Evolutionary conservation across 208 protist genomes (phyloP), one percentile per base, ranked within the genome.

Genomic region (Sergeia podlipaevii): DNA sequence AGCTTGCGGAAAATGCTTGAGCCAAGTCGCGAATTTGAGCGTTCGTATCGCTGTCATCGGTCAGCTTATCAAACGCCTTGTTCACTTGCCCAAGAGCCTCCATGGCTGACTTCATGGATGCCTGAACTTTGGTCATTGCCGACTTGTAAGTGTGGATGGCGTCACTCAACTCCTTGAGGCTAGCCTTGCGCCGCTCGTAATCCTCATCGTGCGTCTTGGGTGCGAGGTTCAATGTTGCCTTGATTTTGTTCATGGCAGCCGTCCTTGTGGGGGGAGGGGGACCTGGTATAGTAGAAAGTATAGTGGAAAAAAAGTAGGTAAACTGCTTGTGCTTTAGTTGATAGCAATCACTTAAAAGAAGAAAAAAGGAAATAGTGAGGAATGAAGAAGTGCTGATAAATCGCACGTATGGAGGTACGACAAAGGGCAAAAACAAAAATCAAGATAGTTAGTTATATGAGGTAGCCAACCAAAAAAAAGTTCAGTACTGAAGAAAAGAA

Each of bases 121-220:
- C 27, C 46, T 74, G 71, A 2, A 43, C 56, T 26, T 79, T 86
- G 21, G 66, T 60, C 55, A 76, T 81, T 11, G 74, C 49, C 5
- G 29, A 53, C 27, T 67, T 76, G 64, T 86, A 86, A n/a, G 30
- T 13, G 43, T 34, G 43, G 2, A 80, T 29, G n/a, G 70, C 70
- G 10, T 34, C 23, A 38, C 53, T 30, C 4, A 82, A 38, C 0
- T 51, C 50, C 37, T 79, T 86, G 43, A 79, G 51, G 10, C 52
- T 47, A 7, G 34, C 50, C 41, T 56, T 65, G 15, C 55, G 56
- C 10, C 55, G 57, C 21, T 69, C 45, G 43, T 77, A 80, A 17
- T 81, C 78, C 20, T 77, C 71, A 44, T 86, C 74, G 0, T 56
- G 50, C 21, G 70, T 77, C 41, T 75, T 70, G 1, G 74, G 70